Base-by-base conservation (phyloP, 2,329 filamentous ascomycete species). In the Bipolaris bicolor region DNA sequence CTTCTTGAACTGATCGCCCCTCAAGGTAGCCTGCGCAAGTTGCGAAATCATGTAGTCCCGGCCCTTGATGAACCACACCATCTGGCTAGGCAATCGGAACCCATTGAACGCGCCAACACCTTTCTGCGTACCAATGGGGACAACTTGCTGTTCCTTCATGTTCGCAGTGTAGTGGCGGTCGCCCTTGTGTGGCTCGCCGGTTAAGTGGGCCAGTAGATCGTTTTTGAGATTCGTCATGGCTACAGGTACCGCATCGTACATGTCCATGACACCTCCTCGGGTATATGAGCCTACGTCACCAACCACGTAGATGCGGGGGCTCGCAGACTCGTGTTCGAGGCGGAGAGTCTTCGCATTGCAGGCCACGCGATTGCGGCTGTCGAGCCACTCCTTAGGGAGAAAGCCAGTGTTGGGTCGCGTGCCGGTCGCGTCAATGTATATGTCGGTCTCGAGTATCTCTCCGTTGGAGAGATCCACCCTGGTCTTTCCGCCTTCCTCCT, bases 391-490 rank as follows among this genome's bases (percentile, higher is more conserved):
- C 13, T 73, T 68, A 1, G 84, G 83, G 1, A 87, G 74, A 68
- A 82, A 87, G 33, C 72, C 73, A 26, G 80, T 84, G 69, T 84
- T 86, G 0, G 84, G 83, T 15, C 75, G 72, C 9, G 77, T 78
- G 16, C 84, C 84, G 1, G 80, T 82, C 7, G 81, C 82, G 16
- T 82, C 79, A 57, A 87, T 81, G 68, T 83, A 86, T 49, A 85
- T 68, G 62, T 86, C 84, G 5, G 80, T 79, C 0, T 76, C 76
- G 56, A 83, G 64, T 3, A 75, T 78, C 52, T 80, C 77, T 41
- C 84, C 84, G 62, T 82, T 81, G 51, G 69, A 72, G 10, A 77
- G 69, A 53, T 72, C 62, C 15, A 76, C 63, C 31, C 83, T 67
- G 1, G 78, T 76, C 60, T 82, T 83, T 45, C 75, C 76, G 36